Evolutionary conservation across 345 rosid genomes (phyloP).

Genomic region (Balakata baccata): DNA sequence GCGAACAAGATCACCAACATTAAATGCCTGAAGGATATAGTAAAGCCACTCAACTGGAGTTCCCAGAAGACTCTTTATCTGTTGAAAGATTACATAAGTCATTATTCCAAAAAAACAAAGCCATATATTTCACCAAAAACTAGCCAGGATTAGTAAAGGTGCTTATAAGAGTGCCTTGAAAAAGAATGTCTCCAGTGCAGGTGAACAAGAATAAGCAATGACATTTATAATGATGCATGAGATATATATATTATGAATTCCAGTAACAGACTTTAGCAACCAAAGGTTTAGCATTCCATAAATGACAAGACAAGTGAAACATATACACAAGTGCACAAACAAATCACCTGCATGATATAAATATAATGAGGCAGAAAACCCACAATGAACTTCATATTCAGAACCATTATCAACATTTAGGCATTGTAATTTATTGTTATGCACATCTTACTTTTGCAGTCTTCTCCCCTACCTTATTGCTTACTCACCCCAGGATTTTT

Average conservation of each 20-base stretch:
- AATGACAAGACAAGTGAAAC: background rate
- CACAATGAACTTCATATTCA: background rate
- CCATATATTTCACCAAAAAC: too few relatives aligned
- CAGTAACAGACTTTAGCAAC: background rate
- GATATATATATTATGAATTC: background rate
- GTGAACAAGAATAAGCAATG: background rate
- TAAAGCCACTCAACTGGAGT: slow-evolving; percentile 95
- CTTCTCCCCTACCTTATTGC: too few relatives aligned
- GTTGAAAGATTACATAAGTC: slow-evolving; percentile 25
- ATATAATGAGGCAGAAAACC: background rate
- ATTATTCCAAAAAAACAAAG: slow-evolving; percentile 8
- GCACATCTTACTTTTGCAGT: background rate
- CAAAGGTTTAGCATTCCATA: background rate
- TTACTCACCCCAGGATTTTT: background rate
- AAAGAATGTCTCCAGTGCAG: background rate
- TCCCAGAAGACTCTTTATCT: slow-evolving; percentile 88
- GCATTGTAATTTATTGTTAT: background rate
- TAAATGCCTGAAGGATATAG: slow-evolving; percentile 91
- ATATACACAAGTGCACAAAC: background rate
- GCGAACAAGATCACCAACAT: slow-evolving; percentile 76
- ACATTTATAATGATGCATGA: background rate
- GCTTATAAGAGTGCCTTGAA: background rate
- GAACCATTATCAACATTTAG: background rate
- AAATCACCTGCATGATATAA: background rate
- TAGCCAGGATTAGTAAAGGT: background rate